phyloP scores from a whole-genome alignment of 2,329 filamentous ascomycete species.

The Lachnellula hyalina region DNA sequence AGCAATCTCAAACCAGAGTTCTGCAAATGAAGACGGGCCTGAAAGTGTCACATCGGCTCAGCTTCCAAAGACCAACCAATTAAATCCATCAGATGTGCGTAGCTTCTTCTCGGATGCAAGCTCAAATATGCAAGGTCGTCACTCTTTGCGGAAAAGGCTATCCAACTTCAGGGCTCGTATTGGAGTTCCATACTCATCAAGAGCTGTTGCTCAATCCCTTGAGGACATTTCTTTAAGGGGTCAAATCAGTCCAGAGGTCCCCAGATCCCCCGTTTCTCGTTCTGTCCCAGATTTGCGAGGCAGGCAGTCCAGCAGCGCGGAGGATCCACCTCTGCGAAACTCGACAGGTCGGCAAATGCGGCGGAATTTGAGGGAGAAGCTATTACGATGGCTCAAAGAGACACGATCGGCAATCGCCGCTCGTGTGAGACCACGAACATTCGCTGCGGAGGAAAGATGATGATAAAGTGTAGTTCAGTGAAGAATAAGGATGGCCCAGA shows the following conservation, averaged over 20 bases:
- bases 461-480: not conserved
- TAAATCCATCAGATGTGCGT: conserved; percentile 24
- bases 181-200: conserved; percentile 21
- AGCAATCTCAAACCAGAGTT: not conserved
- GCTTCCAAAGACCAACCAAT: conserved; percentile 7
- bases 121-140: conserved; percentile 22
- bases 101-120: conserved; percentile 37
- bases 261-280: conserved; percentile 9
- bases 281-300: conserved; percentile 22
- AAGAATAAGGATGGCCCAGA: not conserved
- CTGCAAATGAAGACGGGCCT: conserved; percentile 1
- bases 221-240: conserved; percentile 27
- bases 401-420: conserved; percentile 21
- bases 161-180: conserved; percentile 26
- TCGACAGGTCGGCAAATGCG: conserved; percentile 13
- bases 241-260: conserved; percentile 5
- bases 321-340: conserved; percentile 13
- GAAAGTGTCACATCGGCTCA: conserved; percentile 6
- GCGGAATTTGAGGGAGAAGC: conserved; percentile 22
- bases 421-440: conserved; percentile 19
- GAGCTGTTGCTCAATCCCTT: conserved; percentile 23
- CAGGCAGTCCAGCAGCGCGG: conserved; percentile 5
- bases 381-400: conserved; percentile 26
- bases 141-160: conserved; percentile 24
- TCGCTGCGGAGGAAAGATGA: conserved; percentile 1